Evolutionary conservation across 2,329 filamentous ascomycete species (phyloP), one percentile per base, ranked within the genome.

Genomic region (Cryphonectria naterciae): DNA sequence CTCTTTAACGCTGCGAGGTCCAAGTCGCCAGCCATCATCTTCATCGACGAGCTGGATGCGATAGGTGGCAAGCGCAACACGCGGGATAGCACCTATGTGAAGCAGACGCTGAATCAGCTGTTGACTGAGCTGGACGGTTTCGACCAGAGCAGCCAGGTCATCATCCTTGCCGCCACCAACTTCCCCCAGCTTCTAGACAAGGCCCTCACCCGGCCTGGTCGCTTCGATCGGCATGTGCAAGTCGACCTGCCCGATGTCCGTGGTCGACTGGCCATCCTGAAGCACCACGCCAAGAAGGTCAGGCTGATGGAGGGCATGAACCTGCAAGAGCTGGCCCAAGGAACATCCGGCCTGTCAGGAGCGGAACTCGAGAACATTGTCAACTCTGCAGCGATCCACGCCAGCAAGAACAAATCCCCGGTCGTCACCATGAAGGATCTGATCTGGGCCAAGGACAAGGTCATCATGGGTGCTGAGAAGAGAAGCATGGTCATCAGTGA

Each of bases 361-460:
- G 96, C 96, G 28, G 96, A 99, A 77, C 86, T 99, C 17, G 96
- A 98, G 83, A 99, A 98, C 79, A 89, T 99, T 76, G 92, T 97
- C 78, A 99, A 99, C 81, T 93, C 98, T 79, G 96, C 96, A 43
- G 96, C 96, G 32, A 92, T 99, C 60, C 93, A 92, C 77, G 96
- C 96, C n/a, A 97, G 94, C 77, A 94, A 96, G 80, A 88, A 93
- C 75, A 96, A 95, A 82, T 88, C 92, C 54, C 85, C 85, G 71
- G 87, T 91, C 62, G 93, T 99, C 68, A 87, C 88, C 17, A 92
- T 94, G 80, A 82, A 87, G 46, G 94, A 98, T 78, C 91, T 98
- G 74, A 95, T 98, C 76, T 99, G 95, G 95, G 96, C 96, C 70
- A 98, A 97, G 82, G 96, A 99, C 84, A 96, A 96, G 83, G 93